Conservation (phyloP, 2,329 filamentous ascomycete species). For the Ophiostoma sp. region DNA sequence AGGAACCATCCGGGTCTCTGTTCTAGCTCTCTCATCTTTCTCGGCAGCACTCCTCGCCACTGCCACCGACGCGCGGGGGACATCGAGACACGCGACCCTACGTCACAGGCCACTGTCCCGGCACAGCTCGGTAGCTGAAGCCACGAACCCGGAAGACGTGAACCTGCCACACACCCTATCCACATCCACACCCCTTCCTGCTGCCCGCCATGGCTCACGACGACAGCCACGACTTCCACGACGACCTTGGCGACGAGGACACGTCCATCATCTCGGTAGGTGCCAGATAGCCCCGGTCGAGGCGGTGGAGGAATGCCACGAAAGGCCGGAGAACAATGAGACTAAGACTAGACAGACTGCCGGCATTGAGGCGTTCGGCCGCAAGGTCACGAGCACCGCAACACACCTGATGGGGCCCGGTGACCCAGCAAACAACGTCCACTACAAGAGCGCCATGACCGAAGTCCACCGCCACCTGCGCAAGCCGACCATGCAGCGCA, state of each 20-base stretch:
- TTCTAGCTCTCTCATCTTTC: neutral
- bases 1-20: neutral
- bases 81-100: slow-evolving; percentile 18
- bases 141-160: neutral
- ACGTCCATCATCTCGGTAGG: slow-evolving; percentile 41
- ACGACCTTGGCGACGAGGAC: slow-evolving; percentile 44
- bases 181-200: neutral
- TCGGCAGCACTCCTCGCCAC: neutral
- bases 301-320: neutral
- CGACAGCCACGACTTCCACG: slow-evolving; percentile 43
- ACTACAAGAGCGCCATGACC: slow-evolving; percentile 82
- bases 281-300: neutral
- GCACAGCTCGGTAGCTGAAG: neutral
- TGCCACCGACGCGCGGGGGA: slow-evolving; percentile 16
- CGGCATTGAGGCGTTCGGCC: slow-evolving; percentile 84
- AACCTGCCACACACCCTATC: neutral
- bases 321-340: no score
- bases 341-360: slow-evolving; percentile 54
- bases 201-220: slow-evolving; percentile 30
- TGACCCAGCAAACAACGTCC: slow-evolving; percentile 51
- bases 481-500: slow-evolving; percentile 76
- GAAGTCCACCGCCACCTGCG: slow-evolving; percentile 86
- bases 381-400: slow-evolving; percentile 91
- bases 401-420: slow-evolving; percentile 76
- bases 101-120: slow-evolving; percentile 12